phyloP scores from a whole-genome alignment of 208 protist genomes.

The Trypanosoma cruzi region DNA sequence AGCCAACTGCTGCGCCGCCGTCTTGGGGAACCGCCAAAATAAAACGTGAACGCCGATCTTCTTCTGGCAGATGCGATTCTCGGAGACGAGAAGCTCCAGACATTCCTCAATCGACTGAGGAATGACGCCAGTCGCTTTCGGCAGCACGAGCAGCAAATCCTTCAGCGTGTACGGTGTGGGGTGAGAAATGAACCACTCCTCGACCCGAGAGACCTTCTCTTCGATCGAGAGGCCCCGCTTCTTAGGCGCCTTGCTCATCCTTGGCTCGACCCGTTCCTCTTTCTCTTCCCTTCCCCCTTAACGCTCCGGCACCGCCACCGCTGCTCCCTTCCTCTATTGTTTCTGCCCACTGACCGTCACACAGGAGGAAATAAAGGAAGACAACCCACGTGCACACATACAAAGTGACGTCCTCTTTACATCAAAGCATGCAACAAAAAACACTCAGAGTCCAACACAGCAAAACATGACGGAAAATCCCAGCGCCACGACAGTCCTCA shows the following conservation, averaged over 20 bases:
- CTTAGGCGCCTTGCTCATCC: constrained; percentile 32
- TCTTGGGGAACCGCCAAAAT: constrained; percentile 80
- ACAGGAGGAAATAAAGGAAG: too few relatives aligned
- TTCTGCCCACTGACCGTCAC: too few relatives aligned
- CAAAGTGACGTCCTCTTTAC: too few relatives aligned
- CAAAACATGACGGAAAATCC: too few relatives aligned
- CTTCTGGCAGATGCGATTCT: constrained; percentile 65
- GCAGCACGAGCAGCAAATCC: constrained; percentile 60
- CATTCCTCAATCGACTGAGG: constrained; percentile 84
- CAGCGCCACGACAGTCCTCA: too few relatives aligned
- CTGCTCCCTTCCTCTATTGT: not conserved
- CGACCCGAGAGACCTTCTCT: constrained; percentile 69
- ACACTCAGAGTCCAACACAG: too few relatives aligned
- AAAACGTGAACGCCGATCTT: constrained; percentile 77
- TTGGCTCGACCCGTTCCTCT: not conserved
- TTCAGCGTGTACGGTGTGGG: constrained; percentile 82
- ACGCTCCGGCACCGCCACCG: not conserved
- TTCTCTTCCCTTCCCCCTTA: constrained; percentile 1
- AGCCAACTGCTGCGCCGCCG: constrained; percentile 33
- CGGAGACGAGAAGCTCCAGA: constrained; percentile 74
- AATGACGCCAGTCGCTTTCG: constrained; percentile 78
- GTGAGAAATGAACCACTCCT: constrained; percentile 62
- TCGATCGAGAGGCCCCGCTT: constrained; percentile 89
- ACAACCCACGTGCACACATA: too few relatives aligned
- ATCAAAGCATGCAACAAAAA: too few relatives aligned